These are phyloP conservation scores for Chalciporus sp. DNA, from an alignment of 1,284 basidiomycete genomes.

Conservation along the genomic window DNA sequence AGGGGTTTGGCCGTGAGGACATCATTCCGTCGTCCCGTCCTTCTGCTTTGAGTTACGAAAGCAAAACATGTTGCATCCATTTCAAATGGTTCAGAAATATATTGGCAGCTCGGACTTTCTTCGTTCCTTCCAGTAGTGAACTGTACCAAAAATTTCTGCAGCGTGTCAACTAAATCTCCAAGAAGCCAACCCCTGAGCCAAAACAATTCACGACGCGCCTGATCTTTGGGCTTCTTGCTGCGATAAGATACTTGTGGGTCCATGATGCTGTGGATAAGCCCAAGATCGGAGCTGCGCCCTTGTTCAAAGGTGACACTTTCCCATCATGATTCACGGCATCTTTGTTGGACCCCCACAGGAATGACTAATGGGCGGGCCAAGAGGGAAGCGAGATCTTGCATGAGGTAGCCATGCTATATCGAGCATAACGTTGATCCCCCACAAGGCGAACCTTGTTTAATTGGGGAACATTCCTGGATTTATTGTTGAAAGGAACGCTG, in stretches of 20 bases:
- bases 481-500: constrained; percentile 6
- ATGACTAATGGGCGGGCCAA: background rate
- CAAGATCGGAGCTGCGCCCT: background rate
- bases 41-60: too few species aligned
- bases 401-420: background rate
- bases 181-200: too few species aligned
- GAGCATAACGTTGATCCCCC: constrained; percentile 6
- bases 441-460: constrained; percentile 9
- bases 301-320: background rate
- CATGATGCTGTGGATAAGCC: constrained; percentile 24
- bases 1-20: too few species aligned
- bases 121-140: background rate
- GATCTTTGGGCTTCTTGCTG: constrained; percentile 5
- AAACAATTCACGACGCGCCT: background rate
- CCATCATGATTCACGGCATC: background rate
- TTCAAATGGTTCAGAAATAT: too few species aligned
- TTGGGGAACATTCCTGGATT: background rate
- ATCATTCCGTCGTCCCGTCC: too few species aligned
- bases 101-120: too few species aligned
- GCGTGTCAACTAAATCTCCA: background rate
- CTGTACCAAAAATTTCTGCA: background rate
- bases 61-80: too few species aligned
- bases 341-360: background rate
- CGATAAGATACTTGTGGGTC: constrained; percentile 27
- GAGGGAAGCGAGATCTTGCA: constrained; percentile 11